These are phyloP conservation scores for Larix sibirica DNA, from an alignment of 83 land plant genomes.

Conservation along the genomic window DNA sequence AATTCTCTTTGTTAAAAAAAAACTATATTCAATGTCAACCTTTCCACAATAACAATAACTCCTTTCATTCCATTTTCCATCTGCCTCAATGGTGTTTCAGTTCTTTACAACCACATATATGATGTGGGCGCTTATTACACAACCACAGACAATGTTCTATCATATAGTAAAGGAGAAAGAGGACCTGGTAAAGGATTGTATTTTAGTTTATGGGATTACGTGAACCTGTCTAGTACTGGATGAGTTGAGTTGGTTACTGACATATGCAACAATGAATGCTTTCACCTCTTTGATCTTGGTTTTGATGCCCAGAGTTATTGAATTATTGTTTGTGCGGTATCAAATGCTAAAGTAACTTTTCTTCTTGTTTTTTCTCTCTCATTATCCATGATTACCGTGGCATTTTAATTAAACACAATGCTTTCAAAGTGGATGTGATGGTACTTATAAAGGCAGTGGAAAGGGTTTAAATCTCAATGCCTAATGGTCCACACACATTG, in stretches of 20 bases:
- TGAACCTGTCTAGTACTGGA: slow-evolving; percentile 27
- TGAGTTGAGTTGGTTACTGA: slow-evolving; percentile 20
- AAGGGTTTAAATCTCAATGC: slow-evolving; percentile 22
- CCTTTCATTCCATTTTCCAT: slow-evolving; percentile 14
- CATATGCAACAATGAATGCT: slow-evolving; percentile 31
- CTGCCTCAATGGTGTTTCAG: slow-evolving; percentile 27
- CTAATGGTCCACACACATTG: slow-evolving; percentile 25
- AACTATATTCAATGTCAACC: slow-evolving; percentile 20
- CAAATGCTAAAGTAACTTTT: slow-evolving; percentile 21
- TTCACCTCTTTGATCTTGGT: slow-evolving; percentile 26
- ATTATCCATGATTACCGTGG: slow-evolving; percentile 29
- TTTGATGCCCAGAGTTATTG: slow-evolving; percentile 16
- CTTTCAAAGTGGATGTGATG: slow-evolving; percentile 33
- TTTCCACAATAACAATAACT: slow-evolving; percentile 27
- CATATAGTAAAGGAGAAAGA: slow-evolving; percentile 29
- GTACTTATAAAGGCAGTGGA: slow-evolving; percentile 29
- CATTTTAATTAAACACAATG: slow-evolving; percentile 27
- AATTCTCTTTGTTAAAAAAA: slow-evolving; percentile 8
- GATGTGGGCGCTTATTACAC: slow-evolving; percentile 34
- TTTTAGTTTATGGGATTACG: slow-evolving; percentile 32
- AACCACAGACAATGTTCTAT: slow-evolving; percentile 26
- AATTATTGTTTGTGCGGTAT: slow-evolving; percentile 18
- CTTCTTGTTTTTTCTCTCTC: slow-evolving; percentile 21
- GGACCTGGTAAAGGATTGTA: slow-evolving; percentile 32
- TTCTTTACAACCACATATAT: slow-evolving; percentile 31